Evolutionary conservation across 306 rosid genomes (phyloP).

Genomic region (Neltuma alba): DNA sequence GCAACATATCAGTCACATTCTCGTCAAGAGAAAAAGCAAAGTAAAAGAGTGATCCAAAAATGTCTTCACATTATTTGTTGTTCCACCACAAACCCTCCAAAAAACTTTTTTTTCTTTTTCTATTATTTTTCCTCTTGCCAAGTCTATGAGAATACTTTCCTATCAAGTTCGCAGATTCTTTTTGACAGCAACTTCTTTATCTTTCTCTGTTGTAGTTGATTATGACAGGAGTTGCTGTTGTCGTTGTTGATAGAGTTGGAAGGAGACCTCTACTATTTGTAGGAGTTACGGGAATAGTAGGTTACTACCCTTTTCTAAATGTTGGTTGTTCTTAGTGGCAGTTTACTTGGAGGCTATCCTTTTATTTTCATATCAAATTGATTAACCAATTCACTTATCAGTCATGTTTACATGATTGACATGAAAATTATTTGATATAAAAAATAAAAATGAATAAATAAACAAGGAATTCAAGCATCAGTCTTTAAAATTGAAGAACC

Average conservation of each 20-base stretch:
- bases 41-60: background rate
- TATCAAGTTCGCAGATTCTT: conserved; percentile 1
- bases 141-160: conserved; percentile 24
- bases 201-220: conserved; percentile 59
- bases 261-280: conserved; percentile 94
- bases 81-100: background rate
- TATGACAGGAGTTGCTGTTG: conserved; percentile 91
- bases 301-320: conserved; percentile 34
- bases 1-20: conserved; percentile 1
- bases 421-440: background rate
- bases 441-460: conserved; percentile 10
- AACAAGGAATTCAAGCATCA: conserved; percentile 11
- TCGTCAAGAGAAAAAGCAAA: background rate
- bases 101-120: background rate
- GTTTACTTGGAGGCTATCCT: conserved; percentile 4
- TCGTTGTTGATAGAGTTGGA: conserved; percentile 81
- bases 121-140: background rate
- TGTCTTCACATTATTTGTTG: conserved; percentile 2
- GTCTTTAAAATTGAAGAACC: conserved; percentile 25
- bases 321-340: conserved; percentile 10
- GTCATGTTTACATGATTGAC: conserved; percentile 7
- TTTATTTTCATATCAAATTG: conserved; percentile 20
- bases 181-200: conserved; percentile 16
- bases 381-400: background rate
- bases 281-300: conserved; percentile 93